Conservation (phyloP, 495 filamentous ascomycete genomes). For the Penicillium robsamsonii region DNA sequence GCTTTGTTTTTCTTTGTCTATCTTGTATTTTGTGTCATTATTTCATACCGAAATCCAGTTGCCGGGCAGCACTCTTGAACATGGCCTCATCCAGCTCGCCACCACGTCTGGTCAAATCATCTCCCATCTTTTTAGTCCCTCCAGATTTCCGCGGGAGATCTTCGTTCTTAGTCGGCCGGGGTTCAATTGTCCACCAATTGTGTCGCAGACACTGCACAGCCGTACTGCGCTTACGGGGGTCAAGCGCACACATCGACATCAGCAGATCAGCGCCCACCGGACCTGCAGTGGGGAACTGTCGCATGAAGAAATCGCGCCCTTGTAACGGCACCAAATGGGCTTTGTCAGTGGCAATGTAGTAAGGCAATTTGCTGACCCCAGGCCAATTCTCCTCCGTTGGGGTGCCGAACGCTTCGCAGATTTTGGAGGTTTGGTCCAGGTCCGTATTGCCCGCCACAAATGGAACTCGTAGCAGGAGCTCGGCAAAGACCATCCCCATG, state of each 20-base stretch:
- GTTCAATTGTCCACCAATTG: slow-evolving; percentile 81
- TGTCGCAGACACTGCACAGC: slow-evolving; percentile 75
- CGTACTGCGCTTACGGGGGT: slow-evolving; percentile 78
- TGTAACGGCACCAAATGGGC: slow-evolving; percentile 56
- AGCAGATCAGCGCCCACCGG: slow-evolving; percentile 80
- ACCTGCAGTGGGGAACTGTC: slow-evolving; percentile 73
- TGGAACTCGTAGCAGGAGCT: slow-evolving; percentile 77
- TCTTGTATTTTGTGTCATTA: slow-evolving; percentile 24
- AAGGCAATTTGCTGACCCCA: slow-evolving; percentile 77
- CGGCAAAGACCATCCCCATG: slow-evolving; percentile 89
- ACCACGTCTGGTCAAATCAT: slow-evolving; percentile 78
- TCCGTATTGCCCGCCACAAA: slow-evolving; percentile 80
- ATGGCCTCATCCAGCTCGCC: slow-evolving; percentile 66
- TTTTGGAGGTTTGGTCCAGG: slow-evolving; percentile 72
- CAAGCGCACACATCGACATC: slow-evolving; percentile 78
- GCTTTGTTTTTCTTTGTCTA: not conserved
- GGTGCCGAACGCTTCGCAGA: slow-evolving; percentile 82
- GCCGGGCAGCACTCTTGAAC: slow-evolving; percentile 75
- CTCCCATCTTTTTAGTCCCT: slow-evolving; percentile 69
- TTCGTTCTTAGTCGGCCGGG: slow-evolving; percentile 78
- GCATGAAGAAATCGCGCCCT: slow-evolving; percentile 65
- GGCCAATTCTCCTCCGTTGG: slow-evolving; percentile 96
- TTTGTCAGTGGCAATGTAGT: slow-evolving; percentile 62
- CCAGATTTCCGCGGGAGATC: slow-evolving; percentile 73
- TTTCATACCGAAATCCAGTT: slow-evolving; percentile 73